Evolutionary conservation across 179 eudicot genomes (phyloP), one percentile per base, ranked within the genome.

Genomic region (Carnegiea gigantea): DNA sequence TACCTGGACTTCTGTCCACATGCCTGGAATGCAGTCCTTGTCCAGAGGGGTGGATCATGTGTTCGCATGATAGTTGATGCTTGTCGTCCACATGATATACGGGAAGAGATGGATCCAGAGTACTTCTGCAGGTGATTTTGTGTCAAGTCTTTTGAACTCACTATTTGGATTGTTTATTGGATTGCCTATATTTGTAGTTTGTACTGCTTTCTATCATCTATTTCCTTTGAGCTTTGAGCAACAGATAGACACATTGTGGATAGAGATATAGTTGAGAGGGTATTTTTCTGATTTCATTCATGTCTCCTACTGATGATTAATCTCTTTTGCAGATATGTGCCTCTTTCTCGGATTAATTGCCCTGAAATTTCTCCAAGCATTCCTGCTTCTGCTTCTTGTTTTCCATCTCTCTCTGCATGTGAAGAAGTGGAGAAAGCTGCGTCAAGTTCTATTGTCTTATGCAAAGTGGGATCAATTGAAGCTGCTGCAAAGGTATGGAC

Each of bases 31-130:
- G 89, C 86, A 40, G 77, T 95, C 73, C 90, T 89, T 83, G 79
- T 90, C 73, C 87, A 82, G 85, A 93, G 86, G 84, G 93, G 90
- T 75, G 95, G 89, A 30, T 84, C 91, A 76, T 90, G 86, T 91
- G 92, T 92, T 85, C 97, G 99, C 60, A 89, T 95, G 95, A 89
- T 94, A 64, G 93, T 95, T 83, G 99, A 95, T 90, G 93, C 99
- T 18, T 95, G 99, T 79, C 92, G 88, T 79, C 99, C 99, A 4
- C 93, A 88, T 81, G 98, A 95, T 83, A 90, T 94, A 81, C 90
- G 97, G 78, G 95, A 91, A 78, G 98, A 94, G 84, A 87, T 89
- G 82, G 99, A 95, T 79, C 92, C 93, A 6, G 99, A 95, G 88
- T 95, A 89, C 86, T 82, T 88, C 26, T 91, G 93, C 94, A 90